These are phyloP conservation scores for Penicillium canescens DNA, from an alignment of 495 filamentous ascomycete genomes.

Conservation along the genomic window DNA sequence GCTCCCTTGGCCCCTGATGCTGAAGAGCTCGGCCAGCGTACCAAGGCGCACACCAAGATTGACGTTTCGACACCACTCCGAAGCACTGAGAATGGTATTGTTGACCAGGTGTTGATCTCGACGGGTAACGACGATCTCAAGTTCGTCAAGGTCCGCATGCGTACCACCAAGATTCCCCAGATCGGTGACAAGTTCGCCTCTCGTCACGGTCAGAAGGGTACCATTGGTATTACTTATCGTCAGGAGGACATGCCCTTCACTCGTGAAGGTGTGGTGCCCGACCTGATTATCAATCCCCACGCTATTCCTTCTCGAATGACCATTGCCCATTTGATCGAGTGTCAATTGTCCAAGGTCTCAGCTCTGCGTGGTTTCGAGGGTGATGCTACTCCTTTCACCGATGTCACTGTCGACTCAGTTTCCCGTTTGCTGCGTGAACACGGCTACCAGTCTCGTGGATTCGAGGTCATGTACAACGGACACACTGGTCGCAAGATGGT, in stretches of 20 bases:
- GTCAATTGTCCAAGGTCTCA: conserved; percentile 92
- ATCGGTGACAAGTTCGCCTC: conserved; percentile 99
- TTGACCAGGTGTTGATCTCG: conserved; percentile 89
- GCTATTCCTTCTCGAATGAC: conserved; percentile 99
- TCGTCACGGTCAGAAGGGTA: conserved; percentile 98
- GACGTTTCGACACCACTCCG: conserved; percentile 93
- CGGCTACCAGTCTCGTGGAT: conserved; percentile 95
- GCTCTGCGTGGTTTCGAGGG: conserved; percentile 89
- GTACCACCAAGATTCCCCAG: conserved; percentile 96
- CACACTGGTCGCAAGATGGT: conserved; percentile 92
- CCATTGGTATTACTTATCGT: conserved; percentile 95
- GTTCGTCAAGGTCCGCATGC: conserved; percentile 95
- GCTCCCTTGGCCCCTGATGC: conserved; percentile 89
- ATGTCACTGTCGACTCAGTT: conserved; percentile 94
- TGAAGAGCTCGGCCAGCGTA: conserved; percentile 90
- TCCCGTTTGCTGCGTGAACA: conserved; percentile 84
- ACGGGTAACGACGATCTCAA: conserved; percentile 82
- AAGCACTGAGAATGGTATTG: conserved; percentile 93
- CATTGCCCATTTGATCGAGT: conserved; percentile 99
- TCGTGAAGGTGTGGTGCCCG: conserved; percentile 83
- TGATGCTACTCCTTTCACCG: conserved; percentile 97
- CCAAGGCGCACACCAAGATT: conserved; percentile 84
- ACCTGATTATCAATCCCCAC: conserved; percentile 99
- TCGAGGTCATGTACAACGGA: conserved; percentile 98
- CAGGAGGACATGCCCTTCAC: conserved; percentile 99